Evolutionary conservation across 1,139 yeast species (phyloP).

Genomic region (Saccharomyces hybrid): DNA sequence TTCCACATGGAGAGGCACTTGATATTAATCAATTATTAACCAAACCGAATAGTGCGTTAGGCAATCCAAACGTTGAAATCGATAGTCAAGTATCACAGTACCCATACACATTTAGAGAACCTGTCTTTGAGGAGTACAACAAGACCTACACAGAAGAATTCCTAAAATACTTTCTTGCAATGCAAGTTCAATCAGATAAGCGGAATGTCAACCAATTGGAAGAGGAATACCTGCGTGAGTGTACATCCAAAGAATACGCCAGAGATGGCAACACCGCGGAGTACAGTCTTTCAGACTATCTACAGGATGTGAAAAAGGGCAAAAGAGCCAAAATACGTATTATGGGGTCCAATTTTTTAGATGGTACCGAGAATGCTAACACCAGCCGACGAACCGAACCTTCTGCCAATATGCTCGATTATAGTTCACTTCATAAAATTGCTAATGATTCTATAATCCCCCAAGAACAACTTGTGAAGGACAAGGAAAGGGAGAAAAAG

Average conservation of each 20-base stretch:
- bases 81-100: constrained; percentile 16
- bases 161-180: constrained; percentile 21
- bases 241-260: constrained; percentile 12
- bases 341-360: constrained; percentile 10
- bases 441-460: background rate
- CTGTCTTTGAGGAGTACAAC: constrained; percentile 26
- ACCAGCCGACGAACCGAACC: background rate
- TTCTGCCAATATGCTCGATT: background rate
- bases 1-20: constrained; percentile 72
- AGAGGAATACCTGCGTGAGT: constrained; percentile 16
- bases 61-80: constrained; percentile 12
- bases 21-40: constrained; percentile 49
- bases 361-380: background rate
- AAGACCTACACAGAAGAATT: constrained; percentile 21
- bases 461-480: background rate
- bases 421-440: background rate
- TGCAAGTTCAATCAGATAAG: constrained; percentile 25
- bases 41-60: constrained; percentile 25
- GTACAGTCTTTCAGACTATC: constrained; percentile 20
- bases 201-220: constrained; percentile 22
- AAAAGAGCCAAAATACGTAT: constrained; percentile 17
- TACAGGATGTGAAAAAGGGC: constrained; percentile 16
- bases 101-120: constrained; percentile 19
- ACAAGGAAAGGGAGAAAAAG: background rate
- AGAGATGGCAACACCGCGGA: constrained; percentile 7